A percentile compares a stretch with the other conserved stretches of the same genome.
phyloP scores from a whole-genome alignment of 2,329 filamentous ascomycete species.

The Alternaria burnsii region DNA sequence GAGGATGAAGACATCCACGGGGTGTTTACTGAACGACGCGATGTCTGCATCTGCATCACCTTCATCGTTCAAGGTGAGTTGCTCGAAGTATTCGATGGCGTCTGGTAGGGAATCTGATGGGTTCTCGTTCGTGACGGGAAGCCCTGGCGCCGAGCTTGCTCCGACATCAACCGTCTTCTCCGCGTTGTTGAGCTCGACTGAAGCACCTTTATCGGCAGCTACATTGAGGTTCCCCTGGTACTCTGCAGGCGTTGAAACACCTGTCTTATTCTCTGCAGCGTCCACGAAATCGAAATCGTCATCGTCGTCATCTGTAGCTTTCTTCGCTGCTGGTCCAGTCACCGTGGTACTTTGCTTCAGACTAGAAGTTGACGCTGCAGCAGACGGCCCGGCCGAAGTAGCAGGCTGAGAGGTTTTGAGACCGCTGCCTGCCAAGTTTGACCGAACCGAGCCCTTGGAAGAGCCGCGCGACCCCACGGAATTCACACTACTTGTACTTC shows the following conservation, averaged over 20 bases:
- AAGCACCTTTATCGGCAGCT: slow-evolving; percentile 31
- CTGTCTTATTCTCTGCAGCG: slow-evolving; percentile 60
- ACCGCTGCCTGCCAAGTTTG: slow-evolving; percentile 19
- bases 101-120: slow-evolving; percentile 33
- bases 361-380: slow-evolving; percentile 27
- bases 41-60: slow-evolving; percentile 64
- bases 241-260: slow-evolving; percentile 56
- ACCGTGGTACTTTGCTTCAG: slow-evolving; percentile 20
- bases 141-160: slow-evolving; percentile 37
- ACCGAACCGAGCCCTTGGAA: slow-evolving; percentile 34
- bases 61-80: slow-evolving; percentile 39
- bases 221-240: slow-evolving; percentile 58
- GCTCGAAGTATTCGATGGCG: slow-evolving; percentile 42
- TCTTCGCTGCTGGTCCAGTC: slow-evolving; percentile 12
- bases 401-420: slow-evolving; percentile 20
- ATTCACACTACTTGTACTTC: slow-evolving; percentile 45
- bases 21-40: slow-evolving; percentile 70
- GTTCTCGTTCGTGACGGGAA: slow-evolving; percentile 29
- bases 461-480: slow-evolving; percentile 30
- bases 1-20: slow-evolving; percentile 87
- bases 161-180: slow-evolving; percentile 30
- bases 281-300: slow-evolving; percentile 65
- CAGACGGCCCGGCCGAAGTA: slow-evolving; percentile 15
- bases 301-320: slow-evolving; percentile 34
- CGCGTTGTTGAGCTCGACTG: slow-evolving; percentile 35